Conservation (phyloP, 1,284 basidiomycete genomes). For the Leccinum subspadiceum region DNA sequence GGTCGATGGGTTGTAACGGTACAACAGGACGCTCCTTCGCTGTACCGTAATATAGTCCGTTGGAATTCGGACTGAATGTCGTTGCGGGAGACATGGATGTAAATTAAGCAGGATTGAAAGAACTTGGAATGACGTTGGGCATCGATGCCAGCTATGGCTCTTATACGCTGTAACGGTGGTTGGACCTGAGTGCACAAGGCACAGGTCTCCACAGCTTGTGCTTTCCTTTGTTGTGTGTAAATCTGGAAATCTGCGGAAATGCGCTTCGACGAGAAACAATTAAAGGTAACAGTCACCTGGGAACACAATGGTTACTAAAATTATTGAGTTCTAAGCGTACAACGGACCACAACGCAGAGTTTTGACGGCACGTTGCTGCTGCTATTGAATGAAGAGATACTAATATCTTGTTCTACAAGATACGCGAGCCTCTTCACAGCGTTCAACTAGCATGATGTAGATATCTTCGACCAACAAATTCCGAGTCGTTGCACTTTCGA, state of each 20-base stretch:
- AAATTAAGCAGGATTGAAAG: neutral
- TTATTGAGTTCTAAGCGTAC: neutral
- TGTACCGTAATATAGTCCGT: neutral
- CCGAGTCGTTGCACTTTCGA: neutral
- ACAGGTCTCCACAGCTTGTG: slow-evolving; percentile 20
- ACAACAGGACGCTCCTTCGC: neutral
- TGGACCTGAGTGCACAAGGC: slow-evolving; percentile 9
- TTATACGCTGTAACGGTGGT: slow-evolving; percentile 20
- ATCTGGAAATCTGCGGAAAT: slow-evolving; percentile 8
- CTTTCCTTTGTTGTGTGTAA: slow-evolving; percentile 19
- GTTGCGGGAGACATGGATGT: slow-evolving; percentile 5
- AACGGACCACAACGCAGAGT: neutral
- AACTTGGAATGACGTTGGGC: neutral
- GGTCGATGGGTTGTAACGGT: slow-evolving; percentile 24
- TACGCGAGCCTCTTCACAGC: neutral
- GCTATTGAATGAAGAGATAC: neutral
- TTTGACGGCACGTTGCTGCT: slow-evolving; percentile 3
- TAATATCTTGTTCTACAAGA: neutral
- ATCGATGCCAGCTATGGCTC: neutral
- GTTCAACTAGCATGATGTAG: no score
- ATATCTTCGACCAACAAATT: neutral
- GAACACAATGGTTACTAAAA: slow-evolving; percentile 9
- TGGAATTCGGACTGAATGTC: neutral
- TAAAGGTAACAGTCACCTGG: neutral
- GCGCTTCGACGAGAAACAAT: slow-evolving; percentile 23